A percentile compares a stretch with the other conserved stretches of the same genome.
These are phyloP conservation scores for Polyporus arcularius DNA, from an alignment of 768 basidiomycete genomes.

Conservation along the genomic window DNA sequence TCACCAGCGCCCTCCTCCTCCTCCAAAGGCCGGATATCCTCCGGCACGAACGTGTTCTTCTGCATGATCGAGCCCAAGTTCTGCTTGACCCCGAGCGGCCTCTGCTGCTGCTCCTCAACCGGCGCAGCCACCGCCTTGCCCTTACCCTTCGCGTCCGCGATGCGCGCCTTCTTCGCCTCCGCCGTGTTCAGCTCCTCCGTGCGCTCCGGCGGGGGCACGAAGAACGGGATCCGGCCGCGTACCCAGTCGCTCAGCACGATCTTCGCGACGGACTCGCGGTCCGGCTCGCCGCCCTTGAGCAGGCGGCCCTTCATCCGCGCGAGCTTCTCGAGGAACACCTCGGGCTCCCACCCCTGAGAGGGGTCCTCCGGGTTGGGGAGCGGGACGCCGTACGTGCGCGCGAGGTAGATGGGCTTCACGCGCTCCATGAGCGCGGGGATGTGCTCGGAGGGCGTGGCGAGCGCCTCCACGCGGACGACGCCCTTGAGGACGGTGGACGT, in stretches of 20 bases:
- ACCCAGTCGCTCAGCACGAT: conserved; percentile 97
- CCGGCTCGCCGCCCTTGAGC: conserved; percentile 93
- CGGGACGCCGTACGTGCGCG: conserved; percentile 77
- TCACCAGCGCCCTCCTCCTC: conserved; percentile 38
- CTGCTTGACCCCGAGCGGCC: conserved; percentile 73
- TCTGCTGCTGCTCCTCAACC: conserved; percentile 33
- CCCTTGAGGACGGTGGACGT: conserved; percentile 94
- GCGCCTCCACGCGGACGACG: conserved; percentile 93
- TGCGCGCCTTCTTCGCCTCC: conserved; percentile 51
- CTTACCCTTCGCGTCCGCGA: conserved; percentile 43
- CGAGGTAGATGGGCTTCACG: conserved; percentile 91
- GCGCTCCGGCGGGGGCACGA: conserved; percentile 88
- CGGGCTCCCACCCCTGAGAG: conserved; percentile 62
- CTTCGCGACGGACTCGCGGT: conserved; percentile 89
- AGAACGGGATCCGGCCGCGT: conserved; percentile 94
- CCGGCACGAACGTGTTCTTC: conserved; percentile 83
- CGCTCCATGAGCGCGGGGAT: conserved; percentile 85
- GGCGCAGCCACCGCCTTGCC: conserved; percentile 46
- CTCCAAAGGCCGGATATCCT: conserved; percentile 75
- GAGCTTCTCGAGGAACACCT: conserved; percentile 79
- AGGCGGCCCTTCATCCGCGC: conserved; percentile 91
- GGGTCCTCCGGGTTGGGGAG: conserved; percentile 59
- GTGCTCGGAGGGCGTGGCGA: conserved; percentile 90
- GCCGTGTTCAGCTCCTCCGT: conserved; percentile 66
- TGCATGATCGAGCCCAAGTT: conserved; percentile 85